Evolutionary conservation across 1,284 basidiomycete species (phyloP).

Genomic region (Ceratobasidium sp.): DNA sequence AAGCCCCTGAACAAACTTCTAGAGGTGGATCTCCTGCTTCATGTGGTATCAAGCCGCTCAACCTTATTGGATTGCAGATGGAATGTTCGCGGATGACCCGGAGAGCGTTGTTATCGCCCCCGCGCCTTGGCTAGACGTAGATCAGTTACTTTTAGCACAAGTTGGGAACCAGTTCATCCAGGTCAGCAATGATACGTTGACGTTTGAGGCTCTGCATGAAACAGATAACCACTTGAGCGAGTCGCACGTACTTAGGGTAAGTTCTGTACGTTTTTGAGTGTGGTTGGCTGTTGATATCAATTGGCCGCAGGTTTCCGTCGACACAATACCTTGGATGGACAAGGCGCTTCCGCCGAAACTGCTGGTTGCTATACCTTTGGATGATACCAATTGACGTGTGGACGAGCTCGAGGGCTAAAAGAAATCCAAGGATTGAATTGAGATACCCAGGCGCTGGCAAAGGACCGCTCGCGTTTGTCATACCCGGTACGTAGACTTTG

Average conservation of each 20-base stretch:
- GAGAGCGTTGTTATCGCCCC: conserved; percentile 64
- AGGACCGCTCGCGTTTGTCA: no score
- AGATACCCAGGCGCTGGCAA: no score
- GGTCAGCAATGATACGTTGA: conserved; percentile 57
- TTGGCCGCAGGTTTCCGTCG: conserved; percentile 70
- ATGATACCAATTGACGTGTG: conserved; percentile 69
- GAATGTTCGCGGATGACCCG: conserved; percentile 66
- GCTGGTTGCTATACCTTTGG: conserved; percentile 68
- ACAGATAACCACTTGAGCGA: conserved; percentile 50
- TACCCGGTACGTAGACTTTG: no score
- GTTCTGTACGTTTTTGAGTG: conserved; percentile 41
- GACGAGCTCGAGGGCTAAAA: conserved; percentile 56
- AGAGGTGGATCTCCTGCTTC: not conserved
- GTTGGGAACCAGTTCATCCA: conserved; percentile 61
- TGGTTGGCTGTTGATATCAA: not conserved
- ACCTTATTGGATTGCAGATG: conserved; percentile 73
- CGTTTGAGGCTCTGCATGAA: conserved; percentile 61
- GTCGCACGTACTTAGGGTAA: conserved; percentile 58
- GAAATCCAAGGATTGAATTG: no score
- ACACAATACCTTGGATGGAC: conserved; percentile 68
- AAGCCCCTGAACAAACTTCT: conserved; percentile 56
- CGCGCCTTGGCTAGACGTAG: conserved; percentile 65
- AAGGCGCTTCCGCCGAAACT: conserved; percentile 60
- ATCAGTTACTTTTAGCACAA: conserved; percentile 62
- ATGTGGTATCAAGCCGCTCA: conserved; percentile 63